Evolutionary conservation across 2,329 filamentous ascomycete genomes (phyloP), one percentile per base, ranked within the genome.

Genomic region (Talaromyces rugulosus): DNA sequence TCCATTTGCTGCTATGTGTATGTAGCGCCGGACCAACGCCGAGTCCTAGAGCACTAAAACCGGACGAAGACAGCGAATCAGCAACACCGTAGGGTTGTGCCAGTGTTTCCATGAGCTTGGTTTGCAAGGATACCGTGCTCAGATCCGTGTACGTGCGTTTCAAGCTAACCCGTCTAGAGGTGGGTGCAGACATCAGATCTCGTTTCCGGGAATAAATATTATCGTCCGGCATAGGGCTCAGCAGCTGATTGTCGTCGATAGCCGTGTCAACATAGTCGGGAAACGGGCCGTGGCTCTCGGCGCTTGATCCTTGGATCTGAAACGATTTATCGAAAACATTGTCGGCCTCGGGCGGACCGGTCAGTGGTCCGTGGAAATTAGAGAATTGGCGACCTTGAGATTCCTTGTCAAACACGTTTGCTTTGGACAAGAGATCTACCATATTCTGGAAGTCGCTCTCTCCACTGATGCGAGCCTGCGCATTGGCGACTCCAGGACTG

Each of bases 141-240:
- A 90, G 86, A 74, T 98, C 94, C 16, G 94, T 98, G 77, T 90
- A 89, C 18, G 94, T 96, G 70, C 94, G 87, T 77, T 93, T 96
- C 65, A 97, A 77, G 64, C 84, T 90, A 58, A 86, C 84, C 60
- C 87, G 87, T 65, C 87, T 81, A 61, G 86, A 85, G 16, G 77
- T 65, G 31, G 86, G 85, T 18, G 85, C 71, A 27, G 74, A 75
- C 60, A 68, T 73, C 56, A 74, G 62, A 47, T 72, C 71, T 66
- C 67, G 70, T 62, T 68, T 68, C 60, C 71, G 74, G 52, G 68
- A 67, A 50, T 69, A 65, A 42, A 59, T 33, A 59, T 72, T 69
- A 57, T 75, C 73, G 61, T 71, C 72, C 58, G 72, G 64, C 31
- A 70, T 59, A 14, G 72, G 68, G 55, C 70, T 74, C 60, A 74